A percentile compares a stretch with the other conserved stretches of the same genome.
Conservation (phyloP, 163 green algal species). For the Prototheca stagnorum region DNA sequence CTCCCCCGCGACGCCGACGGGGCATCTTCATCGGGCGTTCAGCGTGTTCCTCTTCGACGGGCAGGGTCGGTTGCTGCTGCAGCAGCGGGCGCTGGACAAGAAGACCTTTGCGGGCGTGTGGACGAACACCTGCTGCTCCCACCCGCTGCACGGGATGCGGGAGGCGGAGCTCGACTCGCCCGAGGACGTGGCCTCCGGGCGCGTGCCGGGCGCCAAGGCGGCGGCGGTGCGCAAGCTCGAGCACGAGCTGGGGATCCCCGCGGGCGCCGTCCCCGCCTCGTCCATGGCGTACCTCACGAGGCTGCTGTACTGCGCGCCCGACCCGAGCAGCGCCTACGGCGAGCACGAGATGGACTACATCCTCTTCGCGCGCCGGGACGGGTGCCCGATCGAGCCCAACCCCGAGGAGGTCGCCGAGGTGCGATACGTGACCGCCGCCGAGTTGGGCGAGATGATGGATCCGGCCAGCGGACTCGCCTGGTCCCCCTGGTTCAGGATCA, state of each 20-base stretch:
- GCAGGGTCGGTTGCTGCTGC: slow-evolving; percentile 70
- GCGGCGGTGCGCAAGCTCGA: slow-evolving; percentile 83
- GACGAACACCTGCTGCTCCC: slow-evolving; percentile 97
- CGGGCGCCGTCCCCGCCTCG: slow-evolving; percentile 13
- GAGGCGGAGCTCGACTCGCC: slow-evolving; percentile 32
- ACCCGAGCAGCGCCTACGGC: slow-evolving; percentile 59
- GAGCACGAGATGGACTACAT: slow-evolving; percentile 98
- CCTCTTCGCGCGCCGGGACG: slow-evolving; percentile 48
- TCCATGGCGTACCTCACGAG: slow-evolving; percentile 64
- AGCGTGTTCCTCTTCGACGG: slow-evolving; percentile 88
- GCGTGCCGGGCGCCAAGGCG: slow-evolving; percentile 38
- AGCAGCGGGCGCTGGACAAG: slow-evolving; percentile 64
- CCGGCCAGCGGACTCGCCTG: slow-evolving; percentile 43
- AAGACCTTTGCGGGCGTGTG: slow-evolving; percentile 78
- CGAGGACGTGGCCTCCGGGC: slow-evolving; percentile 29
- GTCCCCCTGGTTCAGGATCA: slow-evolving; percentile 92
- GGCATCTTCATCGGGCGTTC: slow-evolving; percentile 81
- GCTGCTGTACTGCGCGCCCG: slow-evolving; percentile 83
- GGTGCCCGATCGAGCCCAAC: slow-evolving; percentile 54
- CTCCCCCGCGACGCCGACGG: slow-evolving; percentile 25
- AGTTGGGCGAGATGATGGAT: slow-evolving; percentile 74
- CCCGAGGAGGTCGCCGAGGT: slow-evolving; percentile 64
- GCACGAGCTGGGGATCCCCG: slow-evolving; percentile 88
- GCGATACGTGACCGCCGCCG: slow-evolving; percentile 47
- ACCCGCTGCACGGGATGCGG: slow-evolving; percentile 70